Evolutionary conservation across 2,329 filamentous ascomycete genomes (phyloP).

Genomic region (Fusarium torreyae): DNA sequence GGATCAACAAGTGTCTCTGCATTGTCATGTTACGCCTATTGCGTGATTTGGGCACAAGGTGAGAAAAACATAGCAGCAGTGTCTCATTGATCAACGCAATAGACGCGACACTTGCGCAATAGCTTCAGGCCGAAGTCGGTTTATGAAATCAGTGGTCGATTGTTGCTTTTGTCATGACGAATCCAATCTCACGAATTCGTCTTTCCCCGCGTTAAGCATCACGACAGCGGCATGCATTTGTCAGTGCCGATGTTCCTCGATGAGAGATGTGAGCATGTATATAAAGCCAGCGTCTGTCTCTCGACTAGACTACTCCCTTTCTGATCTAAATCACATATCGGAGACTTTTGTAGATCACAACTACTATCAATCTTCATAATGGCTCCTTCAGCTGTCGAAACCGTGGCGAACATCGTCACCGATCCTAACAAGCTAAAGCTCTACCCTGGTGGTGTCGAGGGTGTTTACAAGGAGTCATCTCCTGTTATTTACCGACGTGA

Average conservation of each 20-base stretch:
- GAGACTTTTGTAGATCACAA: not conserved
- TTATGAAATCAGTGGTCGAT: not conserved
- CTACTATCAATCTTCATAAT: conserved; percentile 17
- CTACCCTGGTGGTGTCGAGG: conserved; percentile 48
- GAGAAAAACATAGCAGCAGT: not conserved
- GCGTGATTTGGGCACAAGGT: conserved; percentile 41
- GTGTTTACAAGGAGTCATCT: conserved; percentile 47
- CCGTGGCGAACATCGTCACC: conserved; percentile 21
- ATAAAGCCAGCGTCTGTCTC: conserved; percentile 28
- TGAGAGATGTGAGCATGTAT: conserved; percentile 19
- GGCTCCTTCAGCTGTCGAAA: conserved; percentile 49
- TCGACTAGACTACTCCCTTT: not conserved
- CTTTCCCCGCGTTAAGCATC: conserved; percentile 26
- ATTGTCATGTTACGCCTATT: conserved; percentile 25
- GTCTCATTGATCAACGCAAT: conserved; percentile 21
- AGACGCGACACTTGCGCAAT: conserved; percentile 38
- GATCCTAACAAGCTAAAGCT: conserved; percentile 47
- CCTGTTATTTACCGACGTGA: conserved; percentile 42
- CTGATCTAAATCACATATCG: not conserved
- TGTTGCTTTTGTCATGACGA: conserved; percentile 13
- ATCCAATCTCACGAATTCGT: conserved; percentile 15
- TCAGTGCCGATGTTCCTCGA: conserved; percentile 10
- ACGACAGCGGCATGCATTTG: conserved; percentile 24
- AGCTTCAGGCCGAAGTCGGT: conserved; percentile 12
- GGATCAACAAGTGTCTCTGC: not conserved